Evolutionary conservation across 2,329 filamentous ascomycete genomes (phyloP), one percentile per base, ranked within the genome.

Genomic region (Penicillium sp.): DNA sequence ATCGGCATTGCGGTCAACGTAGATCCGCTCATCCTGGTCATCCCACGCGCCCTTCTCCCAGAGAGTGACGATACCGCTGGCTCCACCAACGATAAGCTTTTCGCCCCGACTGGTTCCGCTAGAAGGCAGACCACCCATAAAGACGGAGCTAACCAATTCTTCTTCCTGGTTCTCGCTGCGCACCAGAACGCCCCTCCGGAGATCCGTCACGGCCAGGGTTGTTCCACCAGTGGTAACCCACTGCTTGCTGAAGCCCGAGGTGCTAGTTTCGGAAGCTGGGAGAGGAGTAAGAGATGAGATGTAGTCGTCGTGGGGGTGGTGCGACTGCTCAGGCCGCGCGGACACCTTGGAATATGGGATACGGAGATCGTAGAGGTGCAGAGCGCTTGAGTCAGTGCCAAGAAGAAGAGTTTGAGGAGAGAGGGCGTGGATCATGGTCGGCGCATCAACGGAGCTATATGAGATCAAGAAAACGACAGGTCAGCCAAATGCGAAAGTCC

Each of bases 21-120:
- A 86, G 67, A 97, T 89, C 52, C 92, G 85, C 76, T 96, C 92
- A 66, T 96, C 90, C 73, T 96, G 91, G 73, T 97, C 93, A 69
- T 96, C 93, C 93, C 94, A 97, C 0, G 90, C 86, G 1, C 93
- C 93, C 65, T 89, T 89, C 74, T 99, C 93, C 93, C 94, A 99
- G 7, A 97, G 78, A 5, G 93, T 97, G 61, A 97, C 74, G 1
- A 97, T 86, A 3, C 94, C 94, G 42, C 85, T 88, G 19, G 86
- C 88, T 27, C 90, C 91, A 36, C 90, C 89, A 0, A 92, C 90
- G 3, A 94, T 75, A 4, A 94, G 82, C 71, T 89, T 89, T 67
- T 88, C 83, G 6, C 91, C 91, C 47, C 90, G 89, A 67, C 86
- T 88, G 7, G 82, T 82, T 31, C 83, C 84, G 39, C 77, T 78